Percentiles rank a stretch among this genome's conserved stretches.
Evolutionary conservation across 768 basidiomycete genomes (phyloP).

Genomic region (Phaffia australis): DNA sequence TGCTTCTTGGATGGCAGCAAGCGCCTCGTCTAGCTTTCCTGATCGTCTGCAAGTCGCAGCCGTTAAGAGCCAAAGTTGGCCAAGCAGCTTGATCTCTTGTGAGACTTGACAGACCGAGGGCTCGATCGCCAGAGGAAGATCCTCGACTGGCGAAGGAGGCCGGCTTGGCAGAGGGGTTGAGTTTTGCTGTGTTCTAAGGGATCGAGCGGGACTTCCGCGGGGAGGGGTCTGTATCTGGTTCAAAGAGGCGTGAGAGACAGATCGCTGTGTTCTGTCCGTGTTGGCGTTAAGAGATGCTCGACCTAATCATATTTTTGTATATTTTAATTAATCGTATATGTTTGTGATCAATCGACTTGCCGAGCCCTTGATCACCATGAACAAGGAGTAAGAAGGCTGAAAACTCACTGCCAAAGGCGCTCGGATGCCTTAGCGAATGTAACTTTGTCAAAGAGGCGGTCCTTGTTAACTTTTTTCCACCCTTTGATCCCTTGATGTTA

Average conservation of each 20-base stretch:
- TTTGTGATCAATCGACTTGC: too few species aligned
- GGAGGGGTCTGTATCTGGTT: constrained; percentile 60
- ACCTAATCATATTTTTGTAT: too few species aligned
- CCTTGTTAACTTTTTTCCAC: constrained; percentile 4
- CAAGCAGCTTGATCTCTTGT: constrained; percentile 56
- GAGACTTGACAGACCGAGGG: constrained; percentile 24
- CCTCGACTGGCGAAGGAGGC: constrained; percentile 42
- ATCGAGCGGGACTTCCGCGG: constrained; percentile 4
- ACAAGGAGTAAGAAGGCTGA: not conserved
- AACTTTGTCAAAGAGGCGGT: constrained; percentile 21
- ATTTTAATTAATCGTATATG: not conserved
- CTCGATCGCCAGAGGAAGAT: constrained; percentile 33
- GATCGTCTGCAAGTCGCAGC: constrained; percentile 85
- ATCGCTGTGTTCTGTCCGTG: constrained; percentile 5
- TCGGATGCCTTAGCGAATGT: not conserved
- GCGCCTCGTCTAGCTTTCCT: constrained; percentile 80
- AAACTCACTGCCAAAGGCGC: not conserved
- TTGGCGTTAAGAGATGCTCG: not conserved
- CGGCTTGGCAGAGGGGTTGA: constrained; percentile 36
- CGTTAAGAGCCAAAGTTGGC: constrained; percentile 83
- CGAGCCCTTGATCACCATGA: too few species aligned
- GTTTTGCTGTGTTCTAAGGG: not conserved
- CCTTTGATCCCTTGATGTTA: not conserved
- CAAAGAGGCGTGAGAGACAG: constrained; percentile 50
- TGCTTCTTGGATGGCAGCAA: constrained; percentile 86